A percentile compares a stretch with the other conserved stretches of the same genome.
These are phyloP conservation scores for Penicillium alfredii DNA, from an alignment of 495 filamentous ascomycete genomes.

Conservation along the genomic window DNA sequence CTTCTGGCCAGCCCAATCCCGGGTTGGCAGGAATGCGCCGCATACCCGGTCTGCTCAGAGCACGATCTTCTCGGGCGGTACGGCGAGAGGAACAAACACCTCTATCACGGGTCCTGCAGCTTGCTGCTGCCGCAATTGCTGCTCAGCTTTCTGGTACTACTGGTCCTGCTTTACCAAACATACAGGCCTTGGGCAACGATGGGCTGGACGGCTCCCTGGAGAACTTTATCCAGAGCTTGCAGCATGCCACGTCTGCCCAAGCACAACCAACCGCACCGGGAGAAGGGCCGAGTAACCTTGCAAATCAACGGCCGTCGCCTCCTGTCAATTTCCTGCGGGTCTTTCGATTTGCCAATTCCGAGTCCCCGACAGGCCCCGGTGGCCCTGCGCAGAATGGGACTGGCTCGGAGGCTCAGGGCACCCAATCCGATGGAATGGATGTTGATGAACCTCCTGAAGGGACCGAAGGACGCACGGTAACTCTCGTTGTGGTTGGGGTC, in stretches of 20 bases:
- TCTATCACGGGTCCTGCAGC: slow-evolving; percentile 50
- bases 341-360: slow-evolving; percentile 54
- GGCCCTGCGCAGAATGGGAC: slow-evolving; percentile 15
- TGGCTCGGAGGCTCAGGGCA: slow-evolving; percentile 11
- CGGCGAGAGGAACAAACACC: slow-evolving; percentile 54
- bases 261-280: slow-evolving; percentile 31
- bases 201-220: slow-evolving; percentile 52
- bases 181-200: slow-evolving; percentile 53
- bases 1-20: slow-evolving; percentile 22
- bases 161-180: slow-evolving; percentile 49
- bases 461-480: slow-evolving; percentile 57
- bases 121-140: slow-evolving; percentile 55
- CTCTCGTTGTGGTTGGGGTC: slow-evolving; percentile 68
- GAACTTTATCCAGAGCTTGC: slow-evolving; percentile 51
- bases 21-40: slow-evolving; percentile 28
- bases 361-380: slow-evolving; percentile 18
- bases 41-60: slow-evolving; percentile 39
- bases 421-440: slow-evolving; percentile 28
- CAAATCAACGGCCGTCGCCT: slow-evolving; percentile 32
- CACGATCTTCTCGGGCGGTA: slow-evolving; percentile 44
- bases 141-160: slow-evolving; percentile 53
- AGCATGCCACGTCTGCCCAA: slow-evolving; percentile 46
- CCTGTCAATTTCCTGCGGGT: slow-evolving; percentile 56
- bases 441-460: slow-evolving; percentile 42
- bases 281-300: slow-evolving; percentile 22